These are phyloP conservation scores for Fusarium albosuccineum DNA, from an alignment of 2,329 filamentous ascomycete species.

Conservation along the genomic window DNA sequence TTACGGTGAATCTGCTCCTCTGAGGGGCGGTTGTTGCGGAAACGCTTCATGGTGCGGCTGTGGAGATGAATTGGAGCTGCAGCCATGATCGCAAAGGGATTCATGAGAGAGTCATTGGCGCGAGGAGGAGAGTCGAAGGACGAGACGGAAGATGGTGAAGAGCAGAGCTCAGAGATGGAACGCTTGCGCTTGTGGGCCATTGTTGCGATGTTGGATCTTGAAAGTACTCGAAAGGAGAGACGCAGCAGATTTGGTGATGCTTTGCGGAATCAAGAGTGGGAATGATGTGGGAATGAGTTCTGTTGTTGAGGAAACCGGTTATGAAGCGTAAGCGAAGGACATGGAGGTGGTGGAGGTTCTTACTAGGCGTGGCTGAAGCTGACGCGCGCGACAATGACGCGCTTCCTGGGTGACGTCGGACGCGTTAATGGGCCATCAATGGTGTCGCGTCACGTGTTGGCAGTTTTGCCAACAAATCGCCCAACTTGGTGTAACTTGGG, in stretches of 20 bases:
- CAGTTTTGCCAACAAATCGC: too few species aligned
- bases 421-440: constrained; percentile 19
- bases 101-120: constrained; percentile 47
- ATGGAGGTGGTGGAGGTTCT: not conserved
- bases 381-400: constrained; percentile 36
- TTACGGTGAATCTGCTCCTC: constrained; percentile 68
- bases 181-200: constrained; percentile 73
- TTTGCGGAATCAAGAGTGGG: not conserved
- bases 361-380: not conserved
- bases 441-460: too few species aligned
- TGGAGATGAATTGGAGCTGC: constrained; percentile 59
- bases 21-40: constrained; percentile 70
- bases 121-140: constrained; percentile 56
- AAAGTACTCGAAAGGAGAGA: not conserved
- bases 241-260: not conserved
- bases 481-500: too few species aligned
- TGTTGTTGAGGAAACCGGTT: not conserved
- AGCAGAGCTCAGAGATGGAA: constrained; percentile 69
- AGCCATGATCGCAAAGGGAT: constrained; percentile 52
- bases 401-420: constrained; percentile 12
- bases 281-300: constrained; percentile 22
- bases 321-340: not conserved
- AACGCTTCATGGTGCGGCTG: constrained; percentile 72
- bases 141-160: constrained; percentile 59
- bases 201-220: not conserved